These are phyloP conservation scores for Fraxinus dipetala DNA, from an alignment of 305 asterid genomes.

Conservation along the genomic window DNA sequence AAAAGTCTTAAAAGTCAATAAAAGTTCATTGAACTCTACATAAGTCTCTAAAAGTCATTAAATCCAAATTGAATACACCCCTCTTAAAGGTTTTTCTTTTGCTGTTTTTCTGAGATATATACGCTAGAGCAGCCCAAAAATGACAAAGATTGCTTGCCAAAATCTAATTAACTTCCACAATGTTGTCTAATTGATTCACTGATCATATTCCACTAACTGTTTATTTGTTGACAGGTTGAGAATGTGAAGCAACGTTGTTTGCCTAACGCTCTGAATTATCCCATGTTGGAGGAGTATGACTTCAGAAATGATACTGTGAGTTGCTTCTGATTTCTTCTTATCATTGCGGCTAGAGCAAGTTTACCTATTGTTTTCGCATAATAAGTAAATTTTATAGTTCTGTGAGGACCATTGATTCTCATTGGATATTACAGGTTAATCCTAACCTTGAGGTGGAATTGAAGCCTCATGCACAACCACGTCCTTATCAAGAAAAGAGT, in stretches of 20 bases:
- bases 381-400: neutral
- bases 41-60: neutral
- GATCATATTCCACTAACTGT: conserved; percentile 1
- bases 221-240: conserved; percentile 59
- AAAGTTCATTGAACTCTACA: neutral
- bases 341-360: conserved; percentile 20
- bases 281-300: conserved; percentile 98
- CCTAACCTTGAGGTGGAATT: conserved; percentile 95
- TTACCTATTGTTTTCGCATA: neutral
- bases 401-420: conserved; percentile 19
- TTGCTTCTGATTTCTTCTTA: conserved; percentile 15
- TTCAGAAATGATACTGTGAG: conserved; percentile 91
- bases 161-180: neutral
- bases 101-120: neutral
- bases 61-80: neutral
- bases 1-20: neutral
- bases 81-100: neutral
- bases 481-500: conserved; percentile 99
- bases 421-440: conserved; percentile 59
- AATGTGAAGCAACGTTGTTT: conserved; percentile 94
- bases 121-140: neutral
- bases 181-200: neutral
- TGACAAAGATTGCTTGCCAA: neutral
- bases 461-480: conserved; percentile 95
- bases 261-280: conserved; percentile 89